These are phyloP conservation scores for Picea mariana DNA, from an alignment of 83 land plant genomes.

Conservation along the genomic window DNA sequence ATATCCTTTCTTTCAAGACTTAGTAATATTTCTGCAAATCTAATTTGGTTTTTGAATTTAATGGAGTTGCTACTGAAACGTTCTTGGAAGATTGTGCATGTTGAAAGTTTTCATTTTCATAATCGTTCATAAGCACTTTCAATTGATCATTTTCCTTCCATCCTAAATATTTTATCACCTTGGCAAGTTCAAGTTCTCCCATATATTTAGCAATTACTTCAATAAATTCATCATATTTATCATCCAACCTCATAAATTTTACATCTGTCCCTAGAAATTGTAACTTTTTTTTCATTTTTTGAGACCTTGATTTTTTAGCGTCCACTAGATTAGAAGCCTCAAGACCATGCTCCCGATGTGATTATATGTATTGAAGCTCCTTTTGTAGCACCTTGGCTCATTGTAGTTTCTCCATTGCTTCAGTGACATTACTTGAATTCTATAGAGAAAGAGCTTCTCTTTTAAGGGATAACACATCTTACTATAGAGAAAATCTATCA, in stretches of 20 bases:
- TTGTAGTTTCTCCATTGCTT: slow-evolving; percentile 73
- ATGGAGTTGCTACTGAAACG: background rate
- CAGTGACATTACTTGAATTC: slow-evolving; percentile 70
- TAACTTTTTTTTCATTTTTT: no score
- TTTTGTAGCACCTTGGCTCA: slow-evolving; percentile 81
- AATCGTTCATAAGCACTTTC: background rate
- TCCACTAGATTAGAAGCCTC: slow-evolving; percentile 1
- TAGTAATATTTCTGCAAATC: slow-evolving; percentile 77
- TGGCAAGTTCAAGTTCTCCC: slow-evolving; percentile 9
- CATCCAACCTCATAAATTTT: no score
- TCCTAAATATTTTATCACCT: background rate
- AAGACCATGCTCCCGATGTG: slow-evolving; percentile 10
- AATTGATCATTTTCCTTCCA: slow-evolving; percentile 15
- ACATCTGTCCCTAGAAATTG: no score
- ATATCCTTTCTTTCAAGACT: slow-evolving; percentile 68
- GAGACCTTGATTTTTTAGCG: background rate
- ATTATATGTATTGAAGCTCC: slow-evolving; percentile 46
- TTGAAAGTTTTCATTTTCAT: background rate
- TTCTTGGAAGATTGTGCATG: background rate
- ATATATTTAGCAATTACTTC: background rate
- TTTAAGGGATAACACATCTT: slow-evolving; percentile 47
- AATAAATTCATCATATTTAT: no score
- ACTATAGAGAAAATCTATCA: slow-evolving; percentile 45
- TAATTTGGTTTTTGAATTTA: slow-evolving; percentile 53
- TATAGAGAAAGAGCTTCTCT: slow-evolving; percentile 59